Percentiles rank a stretch among this genome's conserved stretches.
phyloP scores from a whole-genome alignment of 345 rosid species.

The Mangifera indica region DNA sequence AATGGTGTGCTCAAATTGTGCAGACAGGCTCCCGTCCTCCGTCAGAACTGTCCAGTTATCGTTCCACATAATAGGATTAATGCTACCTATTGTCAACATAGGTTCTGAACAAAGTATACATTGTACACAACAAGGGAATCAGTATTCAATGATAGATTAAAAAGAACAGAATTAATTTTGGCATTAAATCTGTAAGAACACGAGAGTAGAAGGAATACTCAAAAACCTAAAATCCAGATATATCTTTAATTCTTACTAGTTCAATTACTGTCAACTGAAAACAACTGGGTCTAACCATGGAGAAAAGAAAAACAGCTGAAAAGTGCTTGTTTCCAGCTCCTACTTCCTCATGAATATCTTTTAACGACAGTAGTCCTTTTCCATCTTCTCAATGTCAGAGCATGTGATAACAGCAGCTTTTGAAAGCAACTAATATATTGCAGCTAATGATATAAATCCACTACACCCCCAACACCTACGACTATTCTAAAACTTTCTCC shows the following conservation, averaged over 20 bases:
- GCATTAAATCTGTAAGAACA: background rate
- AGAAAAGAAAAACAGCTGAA: background rate
- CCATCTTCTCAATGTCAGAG: background rate
- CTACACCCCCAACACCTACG: background rate
- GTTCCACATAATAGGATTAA: slow-evolving; percentile 72
- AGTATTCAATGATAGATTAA: background rate
- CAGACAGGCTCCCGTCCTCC: slow-evolving; percentile 83
- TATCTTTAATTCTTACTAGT: background rate
- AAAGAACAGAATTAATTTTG: background rate
- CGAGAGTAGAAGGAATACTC: background rate
- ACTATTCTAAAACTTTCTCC: background rate
- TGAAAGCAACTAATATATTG: background rate
- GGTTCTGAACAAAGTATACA: slow-evolving; percentile 56
- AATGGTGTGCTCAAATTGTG: slow-evolving; percentile 92
- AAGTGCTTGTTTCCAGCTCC: background rate
- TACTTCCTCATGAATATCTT: background rate
- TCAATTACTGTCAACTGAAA: background rate
- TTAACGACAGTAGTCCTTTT: background rate
- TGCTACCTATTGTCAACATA: slow-evolving; percentile 87
- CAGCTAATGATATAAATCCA: background rate
- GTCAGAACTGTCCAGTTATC: slow-evolving; percentile 94
- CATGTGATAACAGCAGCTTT: background rate
- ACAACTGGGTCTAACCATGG: background rate
- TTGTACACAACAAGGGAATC: background rate
- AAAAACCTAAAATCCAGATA: background rate